These are phyloP conservation scores for Bolboschoenoplectus hybrid DNA, from an alignment of 202 grass and related monocot species.

Conservation along the genomic window DNA sequence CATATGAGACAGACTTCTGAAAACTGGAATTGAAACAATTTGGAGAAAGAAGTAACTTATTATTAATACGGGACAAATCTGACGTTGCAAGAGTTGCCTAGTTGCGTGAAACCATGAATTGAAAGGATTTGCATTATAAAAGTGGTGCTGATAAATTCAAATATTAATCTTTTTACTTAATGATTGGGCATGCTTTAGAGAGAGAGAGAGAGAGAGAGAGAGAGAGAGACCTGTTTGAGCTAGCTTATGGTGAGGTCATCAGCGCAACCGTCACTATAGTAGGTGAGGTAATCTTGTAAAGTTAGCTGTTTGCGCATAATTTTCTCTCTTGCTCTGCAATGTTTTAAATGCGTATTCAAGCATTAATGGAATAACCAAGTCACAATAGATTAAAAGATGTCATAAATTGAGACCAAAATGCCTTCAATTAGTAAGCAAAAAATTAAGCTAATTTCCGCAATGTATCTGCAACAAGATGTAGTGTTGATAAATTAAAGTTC, in stretches of 20 bases:
- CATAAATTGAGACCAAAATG: not conserved
- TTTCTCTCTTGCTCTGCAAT: not conserved
- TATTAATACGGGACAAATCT: not conserved
- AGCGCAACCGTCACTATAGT: not conserved
- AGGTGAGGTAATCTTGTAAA: constrained; percentile 8
- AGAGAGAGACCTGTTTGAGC: not conserved
- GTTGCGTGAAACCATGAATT: not conserved
- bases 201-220: not conserved
- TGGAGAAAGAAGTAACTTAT: not conserved
- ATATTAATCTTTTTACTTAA: not conserved
- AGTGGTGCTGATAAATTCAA: not conserved
- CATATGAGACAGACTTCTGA: not conserved
- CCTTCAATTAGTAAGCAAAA: not conserved
- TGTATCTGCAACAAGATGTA: not conserved
- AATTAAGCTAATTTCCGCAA: not conserved
- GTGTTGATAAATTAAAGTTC: not conserved
- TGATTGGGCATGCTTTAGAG: not conserved
- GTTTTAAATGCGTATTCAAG: not conserved
- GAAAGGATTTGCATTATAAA: constrained; percentile 1
- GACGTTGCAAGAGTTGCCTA: not conserved
- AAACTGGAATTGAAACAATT: not conserved
- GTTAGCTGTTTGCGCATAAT: not conserved
- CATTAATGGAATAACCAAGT: not conserved
- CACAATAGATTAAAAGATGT: not conserved
- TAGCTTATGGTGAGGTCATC: not conserved